Conservation (phyloP, 1,284 basidiomycete species). For the Ceratobasidium theobromae region DNA sequence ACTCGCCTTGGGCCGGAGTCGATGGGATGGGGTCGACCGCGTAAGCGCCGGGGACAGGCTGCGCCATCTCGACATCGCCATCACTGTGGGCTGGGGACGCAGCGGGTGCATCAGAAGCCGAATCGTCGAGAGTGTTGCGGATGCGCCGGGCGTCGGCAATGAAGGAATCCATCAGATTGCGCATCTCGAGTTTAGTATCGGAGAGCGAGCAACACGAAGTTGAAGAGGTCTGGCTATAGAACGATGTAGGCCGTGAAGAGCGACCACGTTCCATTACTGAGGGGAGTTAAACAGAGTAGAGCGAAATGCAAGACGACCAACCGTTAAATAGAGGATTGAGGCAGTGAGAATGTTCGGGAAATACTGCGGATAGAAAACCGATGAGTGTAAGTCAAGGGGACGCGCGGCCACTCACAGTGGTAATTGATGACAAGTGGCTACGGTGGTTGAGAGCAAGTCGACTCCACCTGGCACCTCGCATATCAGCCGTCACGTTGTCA, state of each 20-base stretch:
- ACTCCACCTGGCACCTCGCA: not conserved
- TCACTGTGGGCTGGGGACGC: conserved; percentile 27
- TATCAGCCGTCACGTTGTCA: too few relatives aligned
- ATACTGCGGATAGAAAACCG: not conserved
- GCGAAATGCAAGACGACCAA: not conserved
- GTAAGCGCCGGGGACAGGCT: conserved; percentile 27
- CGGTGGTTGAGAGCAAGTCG: not conserved
- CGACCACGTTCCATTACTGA: conserved; percentile 23
- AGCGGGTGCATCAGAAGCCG: conserved; percentile 35
- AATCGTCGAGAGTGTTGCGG: conserved; percentile 13
- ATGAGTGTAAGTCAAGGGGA: not conserved
- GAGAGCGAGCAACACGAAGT: conserved; percentile 53
- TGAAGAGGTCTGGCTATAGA: conserved; percentile 24
- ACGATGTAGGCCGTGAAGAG: conserved; percentile 25
- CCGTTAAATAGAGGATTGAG: not conserved
- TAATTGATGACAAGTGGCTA: not conserved
- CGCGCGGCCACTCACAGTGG: not conserved
- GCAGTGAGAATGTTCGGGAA: not conserved
- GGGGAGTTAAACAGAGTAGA: not conserved
- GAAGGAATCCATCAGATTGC: conserved; percentile 58
- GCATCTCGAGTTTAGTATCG: conserved; percentile 57
- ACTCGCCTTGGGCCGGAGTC: conserved; percentile 23
- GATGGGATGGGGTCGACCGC: conserved; percentile 1
- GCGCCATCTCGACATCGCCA: conserved; percentile 21
- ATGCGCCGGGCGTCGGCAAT: conserved; percentile 55